Base-by-base conservation (phyloP, 345 rosid genomes). In the Cardamine chenopodiifolia region DNA sequence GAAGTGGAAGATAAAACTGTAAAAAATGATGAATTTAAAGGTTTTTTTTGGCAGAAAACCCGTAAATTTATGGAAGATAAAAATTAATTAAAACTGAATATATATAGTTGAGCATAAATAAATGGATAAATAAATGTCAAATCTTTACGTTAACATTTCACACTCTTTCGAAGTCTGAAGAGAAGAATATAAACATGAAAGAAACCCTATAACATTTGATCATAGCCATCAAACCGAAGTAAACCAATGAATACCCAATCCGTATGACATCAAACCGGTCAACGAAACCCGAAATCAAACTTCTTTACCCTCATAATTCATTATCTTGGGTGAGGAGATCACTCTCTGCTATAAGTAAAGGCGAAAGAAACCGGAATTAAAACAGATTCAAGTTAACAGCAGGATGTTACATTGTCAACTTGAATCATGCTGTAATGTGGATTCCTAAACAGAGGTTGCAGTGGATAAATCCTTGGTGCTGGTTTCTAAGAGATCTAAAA, bases 401-500 rank as follows among this genome's bases (percentile, higher is more conserved):
- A 0, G 10, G 8, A n/a, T 23, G 2, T n/a, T 55, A 15, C n/a
- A 65, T n/a, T 12, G 45, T 20, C 26, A 42, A 19, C n/a, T 59
- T 49, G 8, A 67, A 5, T 26, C 45, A 47, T 66, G 42, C 47
- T 45, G 50, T 47, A 35, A 66, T 14, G 67, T 66, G 66, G 23
- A 10, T 28, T 67, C 15, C 69, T 68, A 75, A 17, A 68, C 8
- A 13, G 75, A 62, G 31, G 58, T 29, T 26, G 62, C 60, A 54
- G 75, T 54, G 19, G 75, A 14, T 54, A 47, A 34, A 34, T 35
- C 58, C 3, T 55, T 19, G 18, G 50, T 66, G 68, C 40, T 64
- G 7, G 68, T 67, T 62, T 83, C 87, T 85, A 85, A 80, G 49
- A 93, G 92, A 82, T 89, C 96, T 1, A 80, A 79, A 31, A 93